A percentile compares a stretch with the other conserved stretches of the same genome.
Conservation (phyloP, 148 eudicot species). For the Rhododendron molle region DNA sequence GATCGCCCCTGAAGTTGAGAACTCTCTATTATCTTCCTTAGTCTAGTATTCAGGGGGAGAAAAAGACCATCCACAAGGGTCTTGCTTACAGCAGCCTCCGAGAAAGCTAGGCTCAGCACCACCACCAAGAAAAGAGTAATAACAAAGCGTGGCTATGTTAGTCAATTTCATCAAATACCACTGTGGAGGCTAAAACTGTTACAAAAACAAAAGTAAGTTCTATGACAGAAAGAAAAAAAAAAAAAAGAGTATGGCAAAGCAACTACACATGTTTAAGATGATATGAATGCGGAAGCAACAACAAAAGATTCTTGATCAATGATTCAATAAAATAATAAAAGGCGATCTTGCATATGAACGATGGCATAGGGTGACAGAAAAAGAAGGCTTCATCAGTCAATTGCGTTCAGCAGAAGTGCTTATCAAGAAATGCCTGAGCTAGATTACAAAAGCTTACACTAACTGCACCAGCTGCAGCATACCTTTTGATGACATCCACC, state of each 20-base stretch:
- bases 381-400: background rate
- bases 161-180: background rate
- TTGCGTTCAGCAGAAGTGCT: slow-evolving; percentile 10
- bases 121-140: background rate
- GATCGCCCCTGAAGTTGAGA: background rate
- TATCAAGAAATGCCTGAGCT: slow-evolving; percentile 26
- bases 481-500: slow-evolving; percentile 24
- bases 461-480: slow-evolving; percentile 23
- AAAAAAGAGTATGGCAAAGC: background rate
- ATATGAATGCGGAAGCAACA: background rate
- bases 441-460: slow-evolving; percentile 25
- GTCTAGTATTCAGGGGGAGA: background rate
- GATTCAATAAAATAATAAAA: background rate
- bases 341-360: background rate
- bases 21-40: background rate
- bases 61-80: background rate
- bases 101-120: background rate
- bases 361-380: background rate
- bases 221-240: background rate
- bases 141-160: background rate
- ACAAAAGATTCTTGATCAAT: background rate
- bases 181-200: background rate
- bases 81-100: background rate
- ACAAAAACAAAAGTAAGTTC: background rate
- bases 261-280: background rate